A percentile compares a stretch with the other conserved stretches of the same genome.
Evolutionary conservation across 2,329 filamentous ascomycete genomes (phyloP).

Genomic region (Fusarium sp.): DNA sequence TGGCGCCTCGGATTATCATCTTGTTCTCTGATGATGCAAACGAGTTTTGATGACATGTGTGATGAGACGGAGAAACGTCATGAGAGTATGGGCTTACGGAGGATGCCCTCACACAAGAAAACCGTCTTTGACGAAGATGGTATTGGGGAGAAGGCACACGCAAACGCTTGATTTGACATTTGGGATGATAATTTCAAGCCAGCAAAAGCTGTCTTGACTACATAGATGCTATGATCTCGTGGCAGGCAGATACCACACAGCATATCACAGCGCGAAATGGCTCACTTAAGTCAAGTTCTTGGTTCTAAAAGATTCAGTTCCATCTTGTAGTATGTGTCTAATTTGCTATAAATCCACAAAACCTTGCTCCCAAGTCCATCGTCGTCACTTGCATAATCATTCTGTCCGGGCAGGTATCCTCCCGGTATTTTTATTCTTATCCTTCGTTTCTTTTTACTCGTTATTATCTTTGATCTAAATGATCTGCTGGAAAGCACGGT

Average conservation of each 20-base stretch:
- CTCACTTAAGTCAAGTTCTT: background rate
- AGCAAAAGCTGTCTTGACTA: background rate
- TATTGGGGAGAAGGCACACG: background rate
- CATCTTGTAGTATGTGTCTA: constrained; percentile 41
- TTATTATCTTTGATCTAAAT: constrained; percentile 67
- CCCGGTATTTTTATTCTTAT: constrained; percentile 22
- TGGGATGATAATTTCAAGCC: constrained; percentile 1
- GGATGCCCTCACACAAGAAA: background rate
- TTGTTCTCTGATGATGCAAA: constrained; percentile 9
- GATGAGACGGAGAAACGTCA: background rate
- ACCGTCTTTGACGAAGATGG: background rate
- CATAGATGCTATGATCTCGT: constrained; percentile 17
- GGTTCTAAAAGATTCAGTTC: constrained; percentile 42
- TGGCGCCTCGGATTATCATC: background rate
- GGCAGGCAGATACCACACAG: constrained; percentile 6
- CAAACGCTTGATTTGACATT: background rate
- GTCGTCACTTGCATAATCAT: constrained; percentile 41
- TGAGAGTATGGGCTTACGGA: background rate
- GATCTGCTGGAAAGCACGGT: constrained; percentile 97
- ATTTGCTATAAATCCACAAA: constrained; percentile 36
- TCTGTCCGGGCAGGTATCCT: constrained; percentile 21
- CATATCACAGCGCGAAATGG: background rate
- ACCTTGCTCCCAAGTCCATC: constrained; percentile 40
- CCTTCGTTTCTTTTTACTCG: constrained; percentile 26
- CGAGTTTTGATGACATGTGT: background rate